Evolutionary conservation across 768 basidiomycete species (phyloP), one percentile per base, ranked within the genome.

Genomic region (Kwoniella botswanensis): DNA sequence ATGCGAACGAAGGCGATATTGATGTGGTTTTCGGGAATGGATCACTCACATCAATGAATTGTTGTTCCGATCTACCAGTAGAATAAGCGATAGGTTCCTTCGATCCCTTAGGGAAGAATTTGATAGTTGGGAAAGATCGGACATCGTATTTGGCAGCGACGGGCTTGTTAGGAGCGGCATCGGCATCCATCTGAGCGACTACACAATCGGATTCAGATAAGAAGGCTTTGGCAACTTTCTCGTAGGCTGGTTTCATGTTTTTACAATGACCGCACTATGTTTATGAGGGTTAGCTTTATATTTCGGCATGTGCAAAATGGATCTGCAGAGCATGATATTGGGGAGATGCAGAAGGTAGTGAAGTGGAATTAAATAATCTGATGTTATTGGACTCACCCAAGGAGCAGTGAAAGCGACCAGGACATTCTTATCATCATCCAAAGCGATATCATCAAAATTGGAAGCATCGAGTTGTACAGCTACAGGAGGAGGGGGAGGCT

Each of bases 191-290:
- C 83, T 96, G 93, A 35, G 93, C 94, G 66, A 99, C 88, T 66
- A 96, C 84, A 80, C 93, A 94, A 79, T 91, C 87, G 65, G 86
- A 85, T 83, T 98, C 96, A 41, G 88, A 80, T 71, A 89, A 87
- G 87, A 97, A 98, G 67, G 89, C 88, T 62, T 85, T 84, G 42
- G 94, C 94, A 54, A 94, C 90, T 82, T 92, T 87, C 82, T 95
- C 94, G 79, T 92, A 94, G 42, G 87, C 86, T 21, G 94, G 94
- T 84, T 95, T 95, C 83, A 97, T 82, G 74, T 71, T 87, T 86
- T 98, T 98, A 88, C 96, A 98, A 86, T 98, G 94, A 41, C 94
- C 93, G 75, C 95, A 95, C 93, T 92, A 91, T 50, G 89, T 89
- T 54, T 2, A 18, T 12, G 54, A 7, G 6, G 0, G 29, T 70